phyloP scores from a whole-genome alignment of 2,329 filamentous ascomycete genomes.

The Pochonia chlamydosporia region DNA sequence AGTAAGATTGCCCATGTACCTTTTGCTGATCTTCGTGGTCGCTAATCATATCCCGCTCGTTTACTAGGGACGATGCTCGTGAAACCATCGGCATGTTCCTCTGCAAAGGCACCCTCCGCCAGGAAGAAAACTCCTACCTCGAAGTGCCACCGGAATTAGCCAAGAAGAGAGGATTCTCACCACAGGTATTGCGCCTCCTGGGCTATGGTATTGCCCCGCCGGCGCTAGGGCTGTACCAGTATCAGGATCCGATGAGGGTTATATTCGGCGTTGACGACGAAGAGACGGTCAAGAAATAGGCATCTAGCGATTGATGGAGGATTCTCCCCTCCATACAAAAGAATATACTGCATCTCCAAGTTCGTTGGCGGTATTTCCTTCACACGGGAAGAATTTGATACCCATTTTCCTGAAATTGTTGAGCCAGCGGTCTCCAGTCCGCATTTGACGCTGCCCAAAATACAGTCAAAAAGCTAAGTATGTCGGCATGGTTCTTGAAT shows the following conservation, averaged over 20 bases:
- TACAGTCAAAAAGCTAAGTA: constrained; percentile 15
- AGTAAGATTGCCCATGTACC: constrained; percentile 9
- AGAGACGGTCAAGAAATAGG: constrained; percentile 19
- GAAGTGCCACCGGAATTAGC: constrained; percentile 22
- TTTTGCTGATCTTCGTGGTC: not conserved
- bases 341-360: too few relatives aligned
- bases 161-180: constrained; percentile 22
- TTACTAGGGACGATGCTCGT: constrained; percentile 18
- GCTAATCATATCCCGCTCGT: constrained; percentile 1
- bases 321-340: not conserved
- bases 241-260: constrained; percentile 30
- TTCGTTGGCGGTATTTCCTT: too few relatives aligned
- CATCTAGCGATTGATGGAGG: not conserved
- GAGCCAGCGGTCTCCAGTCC: constrained; percentile 21
- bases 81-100: constrained; percentile 28
- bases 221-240: constrained; percentile 28
- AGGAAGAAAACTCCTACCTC: constrained; percentile 28
- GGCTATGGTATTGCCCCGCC: constrained; percentile 28
- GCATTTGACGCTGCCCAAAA: constrained; percentile 19
- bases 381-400: constrained; percentile 17
- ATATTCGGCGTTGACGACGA: constrained; percentile 30
- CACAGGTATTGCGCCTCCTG: constrained; percentile 24
- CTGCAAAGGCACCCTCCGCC: constrained; percentile 26
- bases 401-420: constrained; percentile 15
- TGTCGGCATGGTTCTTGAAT: constrained; percentile 18